Conservation (phyloP, 192 early-diverging fungal genomes). For the Coemansia sp. region DNA sequence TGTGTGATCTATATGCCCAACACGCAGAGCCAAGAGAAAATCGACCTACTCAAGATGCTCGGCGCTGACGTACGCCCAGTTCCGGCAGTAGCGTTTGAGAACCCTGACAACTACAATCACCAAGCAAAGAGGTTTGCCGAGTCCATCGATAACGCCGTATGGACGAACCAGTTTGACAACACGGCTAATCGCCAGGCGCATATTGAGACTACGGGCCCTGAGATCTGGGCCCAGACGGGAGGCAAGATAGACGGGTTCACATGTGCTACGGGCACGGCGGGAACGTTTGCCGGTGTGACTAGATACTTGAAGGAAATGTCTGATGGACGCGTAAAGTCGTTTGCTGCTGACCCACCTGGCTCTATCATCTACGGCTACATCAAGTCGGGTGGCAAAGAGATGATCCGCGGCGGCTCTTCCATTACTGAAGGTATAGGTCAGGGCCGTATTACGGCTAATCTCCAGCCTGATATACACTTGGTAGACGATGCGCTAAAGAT, state of each 20-base stretch:
- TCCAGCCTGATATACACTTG: constrained; percentile 75
- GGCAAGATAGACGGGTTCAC: constrained; percentile 88
- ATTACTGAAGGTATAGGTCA: constrained; percentile 98
- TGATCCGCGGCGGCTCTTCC: constrained; percentile 77
- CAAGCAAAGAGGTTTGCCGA: constrained; percentile 86
- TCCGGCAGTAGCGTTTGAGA: constrained; percentile 88
- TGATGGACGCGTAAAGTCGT: constrained; percentile 70
- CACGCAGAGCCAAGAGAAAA: constrained; percentile 94
- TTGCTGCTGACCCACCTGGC: constrained; percentile 91
- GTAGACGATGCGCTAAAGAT: constrained; percentile 85
- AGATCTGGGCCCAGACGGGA: constrained; percentile 87
- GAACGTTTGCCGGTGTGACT: constrained; percentile 85
- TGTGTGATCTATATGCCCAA: constrained; percentile 99
- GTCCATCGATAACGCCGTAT: constrained; percentile 79
- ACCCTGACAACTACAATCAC: constrained; percentile 95
- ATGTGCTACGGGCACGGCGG: constrained; percentile 91
- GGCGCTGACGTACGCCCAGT: constrained; percentile 95
- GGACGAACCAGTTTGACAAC: constrained; percentile 98
- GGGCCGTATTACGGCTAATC: constrained; percentile 91
- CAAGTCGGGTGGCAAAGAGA: constrained; percentile 65
- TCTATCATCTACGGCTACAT: constrained; percentile 89
- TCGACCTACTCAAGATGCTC: constrained; percentile 88
- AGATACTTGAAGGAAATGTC: constrained; percentile 81
- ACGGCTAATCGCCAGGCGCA: constrained; percentile 89
- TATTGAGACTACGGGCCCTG: constrained; percentile 94